Conservation (phyloP, 352 stramenopile species). For the Phytophthora pseudosyringae region DNA sequence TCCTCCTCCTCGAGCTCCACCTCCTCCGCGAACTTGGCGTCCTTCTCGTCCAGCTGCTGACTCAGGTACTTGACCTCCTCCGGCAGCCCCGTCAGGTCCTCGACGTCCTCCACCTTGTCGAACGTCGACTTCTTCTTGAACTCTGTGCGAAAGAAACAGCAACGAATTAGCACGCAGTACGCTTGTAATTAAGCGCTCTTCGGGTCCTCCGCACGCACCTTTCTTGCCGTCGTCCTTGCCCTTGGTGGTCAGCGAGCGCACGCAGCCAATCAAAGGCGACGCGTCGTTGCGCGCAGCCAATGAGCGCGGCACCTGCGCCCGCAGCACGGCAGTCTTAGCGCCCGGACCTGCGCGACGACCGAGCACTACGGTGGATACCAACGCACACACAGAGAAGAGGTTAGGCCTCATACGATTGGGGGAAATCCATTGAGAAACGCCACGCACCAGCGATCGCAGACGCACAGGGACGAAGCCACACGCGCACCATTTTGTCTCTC, state of each 20-base stretch:
- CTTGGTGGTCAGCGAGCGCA: constrained; percentile 54
- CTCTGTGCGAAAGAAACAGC: constrained; percentile 7
- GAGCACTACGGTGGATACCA: constrained; percentile 21
- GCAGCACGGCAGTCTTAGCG: constrained; percentile 23
- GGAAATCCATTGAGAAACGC: not conserved
- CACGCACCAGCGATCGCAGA: constrained; percentile 55
- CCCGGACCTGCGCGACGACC: constrained; percentile 20
- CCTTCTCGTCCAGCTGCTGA: constrained; percentile 50
- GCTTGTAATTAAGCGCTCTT: not conserved
- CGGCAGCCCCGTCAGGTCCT: constrained; percentile 53
- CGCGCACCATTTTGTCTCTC: constrained; percentile 64
- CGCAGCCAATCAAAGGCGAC: constrained; percentile 13
- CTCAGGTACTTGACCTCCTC: constrained; percentile 71
- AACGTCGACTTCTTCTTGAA: constrained; percentile 73
- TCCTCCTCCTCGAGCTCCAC: constrained; percentile 24
- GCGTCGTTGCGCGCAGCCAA: constrained; percentile 14
- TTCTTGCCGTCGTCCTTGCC: constrained; percentile 56
- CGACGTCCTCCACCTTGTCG: constrained; percentile 55
- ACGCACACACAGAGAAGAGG: not conserved
- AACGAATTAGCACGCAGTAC: not conserved
- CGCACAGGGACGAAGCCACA: constrained; percentile 65
- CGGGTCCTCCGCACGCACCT: constrained; percentile 15
- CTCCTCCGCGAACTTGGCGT: constrained; percentile 40
- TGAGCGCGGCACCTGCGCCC: constrained; percentile 26
- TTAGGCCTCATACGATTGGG: no score